Percentiles rank a stretch among this genome's conserved stretches.
Evolutionary conservation across 257 asterid species (phyloP).

Genomic region (Solanum ossicruentum): DNA sequence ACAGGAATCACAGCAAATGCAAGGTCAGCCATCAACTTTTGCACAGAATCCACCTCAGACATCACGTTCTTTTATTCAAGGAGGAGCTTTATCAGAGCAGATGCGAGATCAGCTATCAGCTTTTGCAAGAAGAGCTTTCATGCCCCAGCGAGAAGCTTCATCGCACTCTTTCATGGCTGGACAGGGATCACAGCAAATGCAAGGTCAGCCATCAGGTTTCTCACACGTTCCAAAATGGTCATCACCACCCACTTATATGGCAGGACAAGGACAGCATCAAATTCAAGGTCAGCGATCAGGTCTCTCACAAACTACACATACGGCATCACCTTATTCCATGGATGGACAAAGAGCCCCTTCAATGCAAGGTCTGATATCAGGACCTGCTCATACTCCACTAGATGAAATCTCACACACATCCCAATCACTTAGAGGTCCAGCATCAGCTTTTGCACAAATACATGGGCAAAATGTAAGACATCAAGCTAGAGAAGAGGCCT

Average conservation of each 20-base stretch:
- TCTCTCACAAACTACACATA: neutral
- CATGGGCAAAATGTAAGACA: neutral
- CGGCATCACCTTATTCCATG: neutral
- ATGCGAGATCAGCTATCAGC: neutral
- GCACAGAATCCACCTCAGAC: neutral
- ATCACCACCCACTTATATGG: neutral
- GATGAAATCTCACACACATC: neutral
- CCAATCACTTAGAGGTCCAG: neutral
- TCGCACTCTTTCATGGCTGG: neutral
- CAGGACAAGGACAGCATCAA: slow-evolving; percentile 4
- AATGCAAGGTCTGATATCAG: neutral
- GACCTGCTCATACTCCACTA: neutral
- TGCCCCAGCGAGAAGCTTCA: neutral
- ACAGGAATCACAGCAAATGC: neutral
- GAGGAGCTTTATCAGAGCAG: neutral
- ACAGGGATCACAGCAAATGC: neutral
- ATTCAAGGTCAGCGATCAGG: slow-evolving; percentile 17
- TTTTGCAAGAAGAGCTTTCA: neutral
- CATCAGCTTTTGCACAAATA: neutral
- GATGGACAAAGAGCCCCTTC: neutral
- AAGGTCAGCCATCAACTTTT: neutral
- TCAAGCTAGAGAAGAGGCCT: neutral
- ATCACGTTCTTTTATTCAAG: neutral
- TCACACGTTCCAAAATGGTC: neutral
- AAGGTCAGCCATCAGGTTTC: neutral